These are phyloP conservation scores for Tritrichomonas musculus DNA, from an alignment of 208 protist species.

Conservation along the genomic window DNA sequence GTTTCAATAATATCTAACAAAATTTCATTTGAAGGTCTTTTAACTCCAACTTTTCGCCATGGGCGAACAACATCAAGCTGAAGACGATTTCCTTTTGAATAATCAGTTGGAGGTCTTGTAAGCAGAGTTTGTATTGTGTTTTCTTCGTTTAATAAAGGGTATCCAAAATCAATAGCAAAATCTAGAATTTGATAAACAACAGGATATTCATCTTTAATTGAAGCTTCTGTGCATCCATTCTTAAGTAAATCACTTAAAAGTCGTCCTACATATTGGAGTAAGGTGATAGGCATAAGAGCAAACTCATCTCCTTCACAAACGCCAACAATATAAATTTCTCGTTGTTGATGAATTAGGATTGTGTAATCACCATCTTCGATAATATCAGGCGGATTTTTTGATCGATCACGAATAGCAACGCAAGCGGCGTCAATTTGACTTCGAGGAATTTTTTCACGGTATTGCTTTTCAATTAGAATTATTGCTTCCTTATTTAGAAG, in stretches of 20 bases:
- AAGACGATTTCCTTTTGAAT: not conserved
- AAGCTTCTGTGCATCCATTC: not conserved
- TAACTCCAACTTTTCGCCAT: not conserved
- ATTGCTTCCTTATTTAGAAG: slow-evolving; percentile 22
- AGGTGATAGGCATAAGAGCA: not conserved
- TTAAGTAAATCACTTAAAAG: not conserved
- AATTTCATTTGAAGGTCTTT: not conserved
- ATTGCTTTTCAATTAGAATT: slow-evolving; percentile 24
- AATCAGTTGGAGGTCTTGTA: not conserved
- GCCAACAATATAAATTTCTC: not conserved
- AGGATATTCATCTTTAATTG: not conserved
- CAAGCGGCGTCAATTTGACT: not conserved
- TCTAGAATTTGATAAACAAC: not conserved
- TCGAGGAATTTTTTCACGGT: not conserved
- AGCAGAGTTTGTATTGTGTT: not conserved
- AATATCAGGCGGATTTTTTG: not conserved
- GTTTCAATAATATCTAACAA: not conserved
- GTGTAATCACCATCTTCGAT: not conserved
- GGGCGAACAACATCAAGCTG: not conserved
- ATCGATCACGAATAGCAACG: not conserved
- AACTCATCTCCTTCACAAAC: slow-evolving; percentile 24
- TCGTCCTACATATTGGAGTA: not conserved
- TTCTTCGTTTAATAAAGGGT: not conserved
- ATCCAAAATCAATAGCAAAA: not conserved
- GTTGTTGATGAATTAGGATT: not conserved